phyloP scores from a whole-genome alignment of 345 rosid genomes.

The Pugionium cornutum region DNA sequence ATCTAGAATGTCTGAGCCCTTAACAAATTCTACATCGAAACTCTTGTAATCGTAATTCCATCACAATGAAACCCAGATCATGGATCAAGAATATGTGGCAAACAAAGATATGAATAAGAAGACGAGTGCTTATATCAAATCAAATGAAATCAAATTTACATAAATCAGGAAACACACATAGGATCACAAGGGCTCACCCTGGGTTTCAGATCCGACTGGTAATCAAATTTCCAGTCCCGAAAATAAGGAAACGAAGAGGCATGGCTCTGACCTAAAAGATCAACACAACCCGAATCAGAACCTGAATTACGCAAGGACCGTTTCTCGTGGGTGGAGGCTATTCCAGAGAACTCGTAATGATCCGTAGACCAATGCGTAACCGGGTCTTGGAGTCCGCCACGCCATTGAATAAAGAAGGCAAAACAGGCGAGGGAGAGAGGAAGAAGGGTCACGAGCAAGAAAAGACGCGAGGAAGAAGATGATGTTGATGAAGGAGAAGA shows the following conservation, averaged over 20 bases:
- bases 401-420: conserved; percentile 78
- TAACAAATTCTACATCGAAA: neutral
- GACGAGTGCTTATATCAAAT: neutral
- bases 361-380: conserved; percentile 40
- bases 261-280: conserved; percentile 58
- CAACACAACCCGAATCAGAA: conserved; percentile 55
- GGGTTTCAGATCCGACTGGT: conserved; percentile 69
- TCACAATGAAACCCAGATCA: neutral
- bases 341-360: conserved; percentile 65
- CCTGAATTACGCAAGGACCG: conserved; percentile 23
- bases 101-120: neutral
- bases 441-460: conserved; percentile 56
- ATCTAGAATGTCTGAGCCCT: neutral
- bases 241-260: conserved; percentile 70
- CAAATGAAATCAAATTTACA: neutral
- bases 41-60: neutral
- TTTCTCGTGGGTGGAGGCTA: conserved; percentile 36
- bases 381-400: conserved; percentile 60
- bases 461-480: conserved; percentile 49
- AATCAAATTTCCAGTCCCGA: conserved; percentile 64
- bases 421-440: conserved; percentile 61
- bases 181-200: conserved; percentile 50
- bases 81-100: neutral
- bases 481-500: conserved; percentile 35
- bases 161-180: conserved; percentile 6